phyloP scores from a whole-genome alignment of 768 basidiomycete species.

The Russula virescens region DNA sequence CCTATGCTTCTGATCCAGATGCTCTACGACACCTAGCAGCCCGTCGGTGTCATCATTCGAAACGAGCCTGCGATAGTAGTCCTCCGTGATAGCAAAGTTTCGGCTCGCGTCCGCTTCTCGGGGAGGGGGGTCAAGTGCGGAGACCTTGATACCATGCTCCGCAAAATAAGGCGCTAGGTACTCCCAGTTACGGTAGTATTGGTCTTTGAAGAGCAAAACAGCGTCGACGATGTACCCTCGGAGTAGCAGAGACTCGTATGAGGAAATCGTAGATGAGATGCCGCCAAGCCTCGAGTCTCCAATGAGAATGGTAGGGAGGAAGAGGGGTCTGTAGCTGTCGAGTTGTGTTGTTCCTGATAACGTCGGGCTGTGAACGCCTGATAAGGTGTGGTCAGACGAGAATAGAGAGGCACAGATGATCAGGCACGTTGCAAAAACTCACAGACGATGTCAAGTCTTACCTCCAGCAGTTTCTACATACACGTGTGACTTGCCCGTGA shows the following conservation, averaged over 20 bases:
- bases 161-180: constrained; percentile 77
- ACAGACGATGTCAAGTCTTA: constrained; percentile 35
- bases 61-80: constrained; percentile 62
- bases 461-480: constrained; percentile 97
- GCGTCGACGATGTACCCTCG: constrained; percentile 87
- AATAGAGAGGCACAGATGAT: constrained; percentile 1
- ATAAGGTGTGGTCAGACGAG: constrained; percentile 9
- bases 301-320: constrained; percentile 81
- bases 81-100: constrained; percentile 50
- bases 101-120: constrained; percentile 37
- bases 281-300: constrained; percentile 90
- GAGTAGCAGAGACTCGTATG: constrained; percentile 87
- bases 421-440: constrained; percentile 13
- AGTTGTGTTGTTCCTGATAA: constrained; percentile 77
- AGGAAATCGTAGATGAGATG: constrained; percentile 86
- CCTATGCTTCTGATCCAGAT: constrained; percentile 59
- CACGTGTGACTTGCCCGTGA: constrained; percentile 44
- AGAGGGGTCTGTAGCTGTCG: constrained; percentile 80
- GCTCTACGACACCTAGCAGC: constrained; percentile 44
- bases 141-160: constrained; percentile 57
- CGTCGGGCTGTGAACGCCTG: constrained; percentile 90
- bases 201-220: constrained; percentile 76
- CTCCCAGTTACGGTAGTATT: constrained; percentile 83
- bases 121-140: constrained; percentile 48
- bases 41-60: constrained; percentile 33